Evolutionary conservation across 495 filamentous ascomycete genomes (phyloP), one percentile per base, ranked within the genome.

Genomic region (Podospora conica): DNA sequence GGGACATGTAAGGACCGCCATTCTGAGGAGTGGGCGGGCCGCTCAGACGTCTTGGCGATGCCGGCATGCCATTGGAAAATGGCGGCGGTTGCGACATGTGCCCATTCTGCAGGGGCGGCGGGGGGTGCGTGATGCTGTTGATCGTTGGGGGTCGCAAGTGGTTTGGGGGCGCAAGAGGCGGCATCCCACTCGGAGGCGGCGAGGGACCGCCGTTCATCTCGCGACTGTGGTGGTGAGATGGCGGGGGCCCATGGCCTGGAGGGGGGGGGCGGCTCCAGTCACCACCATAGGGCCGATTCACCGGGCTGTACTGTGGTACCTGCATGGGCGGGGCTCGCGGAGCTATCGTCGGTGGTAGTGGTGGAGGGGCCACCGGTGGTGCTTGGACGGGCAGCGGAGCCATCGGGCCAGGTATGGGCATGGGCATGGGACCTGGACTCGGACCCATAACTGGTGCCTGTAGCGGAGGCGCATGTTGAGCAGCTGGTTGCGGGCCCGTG

Each of bases 131-230:
- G 27, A 69, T 65, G 29, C 53, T 66, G 18, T 58, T 67, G 27
- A 80, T 75, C 9, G 78, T 75, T 15, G 77, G 78, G 0, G 79
- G 79, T 24, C 79, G 77, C 9, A 82, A 74, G 60, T 77, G 76
- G 24, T 77, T 77, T 58, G 76, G 74, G 68, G 78, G 73, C 62
- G 78, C 72, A 61, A 82, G 73, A 55, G 80, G 68, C 61, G 81
- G 67, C 55, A 80, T 80, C 31, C 57, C 58, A 62, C 61, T 70
- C 40, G 66, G 75, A 20, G 70, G 68, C 3, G 71, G 78, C 22
- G 79, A 74, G 5, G 77, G 75, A 24, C 69, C 71, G 48, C 79
- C 77, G 68, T 81, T 83, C 21, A 82, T 72, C 21, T 81, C 71
- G n/a, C 73, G 71, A n/a, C 53, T 15, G 0, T 63, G 75, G 60